Percentiles rank a stretch among this genome's conserved stretches.
Conservation (phyloP, 2,329 filamentous ascomycete species). For the Alternaria novae-zelandiae region DNA sequence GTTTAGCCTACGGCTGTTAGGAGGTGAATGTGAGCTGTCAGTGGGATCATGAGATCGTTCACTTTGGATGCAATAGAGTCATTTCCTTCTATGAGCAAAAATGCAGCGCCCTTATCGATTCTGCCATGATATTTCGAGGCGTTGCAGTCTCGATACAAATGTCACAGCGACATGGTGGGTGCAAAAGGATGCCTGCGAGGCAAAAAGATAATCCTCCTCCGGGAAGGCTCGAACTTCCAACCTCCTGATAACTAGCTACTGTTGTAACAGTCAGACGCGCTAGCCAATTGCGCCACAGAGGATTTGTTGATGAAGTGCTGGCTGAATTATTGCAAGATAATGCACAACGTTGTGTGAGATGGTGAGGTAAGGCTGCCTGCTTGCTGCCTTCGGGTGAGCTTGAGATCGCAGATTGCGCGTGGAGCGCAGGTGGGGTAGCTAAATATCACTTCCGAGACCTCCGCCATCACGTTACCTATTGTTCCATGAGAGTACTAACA, state of each 20-base stretch:
- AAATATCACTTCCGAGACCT: too few relatives aligned
- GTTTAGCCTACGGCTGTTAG: background rate
- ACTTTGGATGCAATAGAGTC: background rate
- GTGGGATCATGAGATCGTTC: background rate
- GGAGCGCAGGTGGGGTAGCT: background rate
- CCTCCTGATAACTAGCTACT: constrained; percentile 22
- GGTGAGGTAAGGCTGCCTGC: too few relatives aligned
- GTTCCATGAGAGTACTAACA: background rate
- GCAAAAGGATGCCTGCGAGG: rapidly evolving
- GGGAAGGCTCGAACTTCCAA: constrained; percentile 36
- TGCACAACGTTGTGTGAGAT: too few relatives aligned
- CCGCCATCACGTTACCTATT: rapidly evolving
- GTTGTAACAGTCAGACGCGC: constrained; percentile 66
- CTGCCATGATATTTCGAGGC: background rate
- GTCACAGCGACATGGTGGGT: background rate
- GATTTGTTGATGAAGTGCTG: constrained; percentile 2
- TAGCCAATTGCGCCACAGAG: constrained; percentile 59
- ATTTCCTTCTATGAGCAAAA: background rate
- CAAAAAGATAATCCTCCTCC: constrained; percentile 25
- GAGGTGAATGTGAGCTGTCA: background rate
- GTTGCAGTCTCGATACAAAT: background rate
- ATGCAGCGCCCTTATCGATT: too few relatives aligned
- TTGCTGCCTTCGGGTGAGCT: too few relatives aligned
- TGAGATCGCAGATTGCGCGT: background rate
- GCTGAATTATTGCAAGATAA: too few relatives aligned